phyloP scores from a whole-genome alignment of 192 early-diverging fungal species.

The Umbelopsis vinacea region DNA sequence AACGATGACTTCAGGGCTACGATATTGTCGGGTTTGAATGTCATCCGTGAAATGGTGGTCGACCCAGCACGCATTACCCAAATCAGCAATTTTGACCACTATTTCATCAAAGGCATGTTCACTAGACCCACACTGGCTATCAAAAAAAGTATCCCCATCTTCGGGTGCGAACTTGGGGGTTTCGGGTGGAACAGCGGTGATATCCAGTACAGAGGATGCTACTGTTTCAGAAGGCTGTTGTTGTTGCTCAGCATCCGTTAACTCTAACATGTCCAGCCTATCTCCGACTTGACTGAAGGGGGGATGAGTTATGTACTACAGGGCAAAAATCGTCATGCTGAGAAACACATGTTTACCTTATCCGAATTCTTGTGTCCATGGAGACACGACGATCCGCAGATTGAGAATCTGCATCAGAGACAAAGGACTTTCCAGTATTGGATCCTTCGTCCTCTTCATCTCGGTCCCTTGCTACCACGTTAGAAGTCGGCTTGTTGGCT shows the following conservation, averaged over 20 bases:
- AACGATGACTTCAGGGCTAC: slow-evolving; percentile 92
- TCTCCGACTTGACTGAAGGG: background rate
- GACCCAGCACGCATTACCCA: slow-evolving; percentile 96
- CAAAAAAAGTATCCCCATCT: background rate
- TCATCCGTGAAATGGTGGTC: slow-evolving; percentile 92
- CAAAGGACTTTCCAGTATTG: background rate
- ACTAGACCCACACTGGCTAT: background rate
- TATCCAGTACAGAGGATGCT: background rate
- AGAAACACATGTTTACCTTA: background rate
- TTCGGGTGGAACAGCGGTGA: slow-evolving; percentile 1
- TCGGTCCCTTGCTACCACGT: background rate
- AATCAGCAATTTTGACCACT: slow-evolving; percentile 90
- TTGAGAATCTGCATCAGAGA: background rate
- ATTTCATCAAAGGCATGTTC: slow-evolving; percentile 42
- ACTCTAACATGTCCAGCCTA: background rate
- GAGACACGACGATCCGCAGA: background rate
- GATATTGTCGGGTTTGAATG: slow-evolving; percentile 97
- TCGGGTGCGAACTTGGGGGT: slow-evolving; percentile 13
- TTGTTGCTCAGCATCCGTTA: slow-evolving; percentile 16
- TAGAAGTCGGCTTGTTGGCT: slow-evolving; percentile 21
- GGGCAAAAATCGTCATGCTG: too few relatives aligned
- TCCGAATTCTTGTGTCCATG: slow-evolving; percentile 22
- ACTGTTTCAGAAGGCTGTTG: slow-evolving; percentile 12
- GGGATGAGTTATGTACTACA: background rate
- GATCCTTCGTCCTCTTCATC: slow-evolving; percentile 7